Evolutionary conservation across 2,329 filamentous ascomycete species (phyloP), one percentile per base, ranked within the genome.

Genomic region (Pseudophaeomoniella oleicola): DNA sequence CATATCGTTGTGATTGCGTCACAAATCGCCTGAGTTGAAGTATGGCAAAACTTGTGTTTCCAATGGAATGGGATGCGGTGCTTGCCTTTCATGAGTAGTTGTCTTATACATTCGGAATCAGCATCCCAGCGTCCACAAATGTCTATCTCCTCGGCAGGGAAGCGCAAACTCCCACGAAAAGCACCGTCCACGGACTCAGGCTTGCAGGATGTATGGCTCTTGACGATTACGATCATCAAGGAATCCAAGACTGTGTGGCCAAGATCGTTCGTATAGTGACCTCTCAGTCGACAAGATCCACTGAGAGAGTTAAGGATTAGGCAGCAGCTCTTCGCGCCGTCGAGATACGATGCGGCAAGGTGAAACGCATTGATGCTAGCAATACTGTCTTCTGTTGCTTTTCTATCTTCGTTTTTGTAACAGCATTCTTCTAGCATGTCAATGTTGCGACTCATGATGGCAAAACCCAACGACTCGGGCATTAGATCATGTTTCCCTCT

Each of bases 21-120:
- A 16, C 51, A 58, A 4, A 63, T 48, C 0, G 57, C 47, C 45
- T 61, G 58, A 4, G 50, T 45, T 1, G 59, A 59, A 4, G 58
- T 62, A 37, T 65, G 58, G 37, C 61, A 65, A 39, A 65, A 64
- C 33, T 54, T 57, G 41, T 64, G 60, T 41, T 65, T 65, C 60
- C 60, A 65, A 0, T 34, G 11, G 2, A 40, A 36, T 1, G 60
- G 60, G 14, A 59, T 52, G 2, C 33, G 39, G 3, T 43, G 13
- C 11, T 36, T 37, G 1, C 56, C 57, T 1, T 37, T 42, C 2
- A 43, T 44, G 9, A 55, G 39, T 2, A 61, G 46, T 2, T 41
- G 30, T 4, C 58, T 52, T 19, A 57, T 37, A 33, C 47, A 55
- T 4, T 50, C 44, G 1, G 60, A 59, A 35, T 63, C 57, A 1